Percentiles rank a stretch among this genome's conserved stretches.
Evolutionary conservation across 495 filamentous ascomycete genomes (phyloP).

Genomic region (Margaritispora aquatica): DNA sequence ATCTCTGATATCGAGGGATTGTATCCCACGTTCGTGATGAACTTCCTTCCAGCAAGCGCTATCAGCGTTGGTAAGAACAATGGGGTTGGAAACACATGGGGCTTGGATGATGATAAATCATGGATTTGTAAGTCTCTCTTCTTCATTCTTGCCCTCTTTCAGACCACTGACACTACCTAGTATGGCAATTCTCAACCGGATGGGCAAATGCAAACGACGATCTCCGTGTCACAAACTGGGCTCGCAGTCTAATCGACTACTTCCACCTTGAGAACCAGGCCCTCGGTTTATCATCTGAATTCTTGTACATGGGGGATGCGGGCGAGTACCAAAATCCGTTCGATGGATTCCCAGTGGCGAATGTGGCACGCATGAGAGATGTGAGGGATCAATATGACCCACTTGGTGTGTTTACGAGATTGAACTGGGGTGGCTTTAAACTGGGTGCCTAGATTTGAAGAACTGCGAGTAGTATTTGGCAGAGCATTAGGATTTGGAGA

Average conservation of each 20-base stretch:
- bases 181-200: constrained; percentile 10
- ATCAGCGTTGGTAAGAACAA: constrained; percentile 8
- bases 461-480: too few species aligned
- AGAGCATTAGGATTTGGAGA: too few species aligned
- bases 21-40: constrained; percentile 12
- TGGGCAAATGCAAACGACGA: constrained; percentile 7
- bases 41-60: not conserved
- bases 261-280: constrained; percentile 1
- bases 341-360: not conserved
- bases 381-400: constrained; percentile 6
- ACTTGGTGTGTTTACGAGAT: constrained; percentile 10
- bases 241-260: constrained; percentile 1
- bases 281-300: not conserved
- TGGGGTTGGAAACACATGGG: constrained; percentile 11
- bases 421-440: constrained; percentile 14
- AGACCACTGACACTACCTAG: not conserved
- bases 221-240: constrained; percentile 5
- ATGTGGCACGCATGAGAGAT: constrained; percentile 1
- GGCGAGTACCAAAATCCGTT: constrained; percentile 13
- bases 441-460: constrained; percentile 1
- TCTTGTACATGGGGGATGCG: constrained; percentile 12
- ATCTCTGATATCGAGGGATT: constrained; percentile 4
- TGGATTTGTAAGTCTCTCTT: constrained; percentile 3
- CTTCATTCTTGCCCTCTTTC: not conserved
- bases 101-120: constrained; percentile 6